A percentile compares a stretch with the other conserved stretches of the same genome.
phyloP scores from a whole-genome alignment of 768 basidiomycete species.

The Lentinus tigrinus region DNA sequence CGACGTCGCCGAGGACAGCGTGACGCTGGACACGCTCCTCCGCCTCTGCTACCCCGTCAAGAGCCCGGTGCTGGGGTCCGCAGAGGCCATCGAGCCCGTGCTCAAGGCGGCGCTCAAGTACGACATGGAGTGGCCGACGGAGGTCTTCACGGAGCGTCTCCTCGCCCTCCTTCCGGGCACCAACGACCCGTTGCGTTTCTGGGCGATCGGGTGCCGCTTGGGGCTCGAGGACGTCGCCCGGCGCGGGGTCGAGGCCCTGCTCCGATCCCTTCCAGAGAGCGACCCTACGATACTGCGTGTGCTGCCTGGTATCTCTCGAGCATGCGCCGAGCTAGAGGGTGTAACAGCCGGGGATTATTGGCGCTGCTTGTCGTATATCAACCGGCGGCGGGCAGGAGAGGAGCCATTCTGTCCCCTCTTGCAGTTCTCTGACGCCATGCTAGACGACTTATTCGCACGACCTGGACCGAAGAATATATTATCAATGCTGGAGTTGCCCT shows the following conservation, averaged over 20 bases:
- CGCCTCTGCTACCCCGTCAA: slow-evolving; percentile 37
- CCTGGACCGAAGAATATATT: too few species aligned
- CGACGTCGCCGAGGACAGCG: slow-evolving; percentile 27
- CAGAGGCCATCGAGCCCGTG: background rate
- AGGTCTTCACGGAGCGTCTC: slow-evolving; percentile 10
- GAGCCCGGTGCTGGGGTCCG: slow-evolving; percentile 4
- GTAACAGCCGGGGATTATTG: background rate
- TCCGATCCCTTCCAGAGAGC: too few species aligned
- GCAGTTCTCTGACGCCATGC: too few species aligned
- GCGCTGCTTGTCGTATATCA: background rate
- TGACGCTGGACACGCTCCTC: slow-evolving; percentile 28
- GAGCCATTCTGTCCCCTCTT: background rate
- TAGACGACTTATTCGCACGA: too few species aligned
- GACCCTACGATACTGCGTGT: too few species aligned
- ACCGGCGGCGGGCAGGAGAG: background rate
- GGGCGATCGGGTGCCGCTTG: slow-evolving; percentile 10
- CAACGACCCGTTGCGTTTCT: slow-evolving; percentile 29
- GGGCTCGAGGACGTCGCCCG: background rate
- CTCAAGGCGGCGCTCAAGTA: slow-evolving; percentile 5
- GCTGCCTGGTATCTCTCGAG: too few species aligned
- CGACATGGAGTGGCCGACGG: background rate
- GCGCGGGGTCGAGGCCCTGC: background rate
- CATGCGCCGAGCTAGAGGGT: background rate
- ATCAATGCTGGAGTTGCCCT: background rate
- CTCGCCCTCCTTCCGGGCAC: slow-evolving; percentile 10